These are phyloP conservation scores for Spiraea crenata DNA, from an alignment of 331 rosid genomes.

Conservation along the genomic window DNA sequence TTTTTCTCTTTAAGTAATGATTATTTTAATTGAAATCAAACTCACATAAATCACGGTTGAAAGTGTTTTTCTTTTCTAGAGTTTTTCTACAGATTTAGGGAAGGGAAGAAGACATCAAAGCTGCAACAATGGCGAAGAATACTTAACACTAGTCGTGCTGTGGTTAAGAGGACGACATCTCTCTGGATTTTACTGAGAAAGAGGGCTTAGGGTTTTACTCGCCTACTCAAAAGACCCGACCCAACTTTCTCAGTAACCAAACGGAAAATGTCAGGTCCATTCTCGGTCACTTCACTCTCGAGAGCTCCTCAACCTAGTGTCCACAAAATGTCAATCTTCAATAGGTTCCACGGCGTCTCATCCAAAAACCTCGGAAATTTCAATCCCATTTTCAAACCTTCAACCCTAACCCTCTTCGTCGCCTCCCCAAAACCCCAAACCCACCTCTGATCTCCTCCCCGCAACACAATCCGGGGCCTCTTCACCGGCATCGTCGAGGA, in stretches of 20 bases:
- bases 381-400: constrained; percentile 28
- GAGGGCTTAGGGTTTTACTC: too few species aligned
- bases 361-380: constrained; percentile 32
- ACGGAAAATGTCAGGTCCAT: constrained; percentile 11
- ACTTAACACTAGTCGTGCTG: too few species aligned
- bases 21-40: too few species aligned
- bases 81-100: too few species aligned
- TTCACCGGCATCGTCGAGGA: constrained; percentile 90
- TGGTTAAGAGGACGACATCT: too few species aligned
- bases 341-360: constrained; percentile 4
- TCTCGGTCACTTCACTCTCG: constrained; percentile 14
- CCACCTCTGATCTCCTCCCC: constrained; percentile 1
- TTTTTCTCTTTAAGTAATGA: too few species aligned
- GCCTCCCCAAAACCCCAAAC: constrained; percentile 17
- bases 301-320: constrained; percentile 3
- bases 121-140: too few species aligned
- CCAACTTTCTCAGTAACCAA: not conserved
- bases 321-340: constrained; percentile 14
- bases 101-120: too few species aligned
- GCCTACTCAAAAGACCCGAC: too few species aligned
- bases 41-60: too few species aligned
- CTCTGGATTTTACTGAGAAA: too few species aligned
- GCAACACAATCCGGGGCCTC: constrained; percentile 38
- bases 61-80: too few species aligned
- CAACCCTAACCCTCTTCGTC: constrained; percentile 40